Evolutionary conservation across 495 filamentous ascomycete genomes (phyloP), one percentile per base, ranked within the genome.

Genomic region (Podospora bellae-mahoneyi): DNA sequence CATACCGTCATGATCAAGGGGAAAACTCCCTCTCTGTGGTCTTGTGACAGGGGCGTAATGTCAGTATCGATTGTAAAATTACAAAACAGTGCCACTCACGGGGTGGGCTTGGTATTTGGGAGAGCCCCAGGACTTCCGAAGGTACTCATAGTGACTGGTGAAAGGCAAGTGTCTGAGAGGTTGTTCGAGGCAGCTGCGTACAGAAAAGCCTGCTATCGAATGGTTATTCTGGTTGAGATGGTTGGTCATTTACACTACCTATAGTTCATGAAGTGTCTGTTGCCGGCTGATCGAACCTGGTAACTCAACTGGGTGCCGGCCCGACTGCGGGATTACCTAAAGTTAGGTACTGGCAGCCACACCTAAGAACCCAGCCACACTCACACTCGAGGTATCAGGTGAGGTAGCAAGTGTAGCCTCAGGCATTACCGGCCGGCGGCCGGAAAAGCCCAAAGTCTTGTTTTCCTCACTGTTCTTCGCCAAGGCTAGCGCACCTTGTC

Each of bases 21-120:
- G 95, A 74, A 99, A 99, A 77, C 92, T 96, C 58, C 95, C 95
- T 65, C 95, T 91, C 78, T 99, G 92, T 0, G 95, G 95, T 61
- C 93, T 96, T 68, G 32, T 60, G 44, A 9, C 48, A 48, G 57
- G 62, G 62, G 15, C 20, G 20, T 30, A 19, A 9, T 58, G 53
- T 44, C 68, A 19, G 69, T 64, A 62, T 59, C 69, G 58, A 62
- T 67, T 23, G 54, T 10, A 64, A 66, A 48, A 28, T 23, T 28
- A 20, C 4, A 64, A 44, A n/a, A 10, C 54, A 20, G 53, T 48
- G 39, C 15, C 19, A 86, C 91, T 82, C 82, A 94, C 88, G 93
- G 93, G 18, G 82, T 84, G 48, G 93, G 93, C 75, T 93, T 96
- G 62, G 88, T 85, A 26, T 86, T 84, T 58, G 89, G 85, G 48